Base-by-base conservation (phyloP, 225 moss, liverwort and hornwort species). In the Physcomitrium patens region DNA sequence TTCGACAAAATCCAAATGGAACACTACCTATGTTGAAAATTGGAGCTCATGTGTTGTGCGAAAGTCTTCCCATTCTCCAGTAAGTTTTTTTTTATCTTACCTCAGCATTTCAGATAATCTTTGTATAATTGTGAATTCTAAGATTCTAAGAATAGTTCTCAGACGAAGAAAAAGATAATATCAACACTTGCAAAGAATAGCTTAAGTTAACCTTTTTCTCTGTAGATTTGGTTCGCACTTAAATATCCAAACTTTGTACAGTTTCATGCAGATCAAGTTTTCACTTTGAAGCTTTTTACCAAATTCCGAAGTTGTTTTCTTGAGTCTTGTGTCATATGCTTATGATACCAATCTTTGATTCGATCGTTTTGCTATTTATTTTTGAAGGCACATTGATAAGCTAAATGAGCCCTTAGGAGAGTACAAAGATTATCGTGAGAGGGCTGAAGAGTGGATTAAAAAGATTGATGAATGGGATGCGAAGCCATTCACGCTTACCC, bases 381-480 rank as follows among this genome's bases (percentile, higher is more conserved):
- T 73, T 54, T 54, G 77, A 84, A 90, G 90, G 73, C 87, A 82
- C 65, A 76, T 90, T 61, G 84, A 88, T 68, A 83, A 84, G 63
- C 22, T 84, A 67, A 86, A 82, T 78, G 79, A 78, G 42, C 78
- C 84, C 19, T 24, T 76, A 73, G 90, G 74, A 58, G 85, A 84
- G 48, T 82, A 72, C 79, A 86, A 87, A 74, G 81, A 78, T 37
- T 67, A 88, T 64, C 86, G 47, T 67, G 87, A 88, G 63, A 79
- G 65, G 76, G 74, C 84, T 54, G 83, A 88, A 31, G 86, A 84
- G 55, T 90, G 90, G 90, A 79, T 86, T 48, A 79, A 73, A 63
- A 88, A 78, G 59, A 79, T 88, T 72, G 83, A 88, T 74, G 81
- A 83, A 67, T 90, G 90, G 90, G 88, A 90, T 73, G 81, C 87